These are phyloP conservation scores for Sclerospora graminicola DNA, from an alignment of 352 stramenopile genomes.

Conservation along the genomic window DNA sequence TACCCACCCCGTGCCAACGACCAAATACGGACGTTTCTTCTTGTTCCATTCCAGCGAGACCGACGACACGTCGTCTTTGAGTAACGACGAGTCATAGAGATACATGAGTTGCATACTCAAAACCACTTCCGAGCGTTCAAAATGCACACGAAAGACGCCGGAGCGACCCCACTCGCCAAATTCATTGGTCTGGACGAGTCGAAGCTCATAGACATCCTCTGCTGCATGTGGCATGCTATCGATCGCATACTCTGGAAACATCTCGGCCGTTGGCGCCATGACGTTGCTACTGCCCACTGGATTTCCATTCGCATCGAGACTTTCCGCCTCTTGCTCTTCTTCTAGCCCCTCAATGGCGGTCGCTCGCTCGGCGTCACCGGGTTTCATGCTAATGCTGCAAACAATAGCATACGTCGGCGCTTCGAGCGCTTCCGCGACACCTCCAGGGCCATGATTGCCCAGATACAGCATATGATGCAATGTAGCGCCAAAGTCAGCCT, in stretches of 20 bases:
- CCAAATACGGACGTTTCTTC: conserved; percentile 73
- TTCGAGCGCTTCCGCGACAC: conserved; percentile 68
- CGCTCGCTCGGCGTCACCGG: conserved; percentile 42
- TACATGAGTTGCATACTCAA: conserved; percentile 84
- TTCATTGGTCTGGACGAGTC: conserved; percentile 68
- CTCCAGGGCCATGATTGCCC: conserved; percentile 58
- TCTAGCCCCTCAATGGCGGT: conserved; percentile 51
- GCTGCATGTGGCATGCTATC: conserved; percentile 59
- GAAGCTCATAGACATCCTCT: conserved; percentile 79
- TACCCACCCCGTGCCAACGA: conserved; percentile 77
- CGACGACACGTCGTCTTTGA: conserved; percentile 63
- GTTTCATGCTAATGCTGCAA: conserved; percentile 46
- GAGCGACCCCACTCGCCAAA: conserved; percentile 63
- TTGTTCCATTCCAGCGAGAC: conserved; percentile 61
- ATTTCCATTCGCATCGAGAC: conserved; percentile 32
- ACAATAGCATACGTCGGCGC: conserved; percentile 74
- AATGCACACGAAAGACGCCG: conserved; percentile 75
- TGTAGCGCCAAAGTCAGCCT: conserved; percentile 59
- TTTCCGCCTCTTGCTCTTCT: conserved; percentile 37
- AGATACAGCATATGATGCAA: conserved; percentile 80
- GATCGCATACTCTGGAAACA: conserved; percentile 60
- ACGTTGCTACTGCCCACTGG: conserved; percentile 49
- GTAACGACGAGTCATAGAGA: conserved; percentile 68
- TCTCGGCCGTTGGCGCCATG: conserved; percentile 68
- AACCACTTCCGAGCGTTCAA: conserved; percentile 79